phyloP scores from a whole-genome alignment of 495 filamentous ascomycete genomes.

The Haplographium delicatum region DNA sequence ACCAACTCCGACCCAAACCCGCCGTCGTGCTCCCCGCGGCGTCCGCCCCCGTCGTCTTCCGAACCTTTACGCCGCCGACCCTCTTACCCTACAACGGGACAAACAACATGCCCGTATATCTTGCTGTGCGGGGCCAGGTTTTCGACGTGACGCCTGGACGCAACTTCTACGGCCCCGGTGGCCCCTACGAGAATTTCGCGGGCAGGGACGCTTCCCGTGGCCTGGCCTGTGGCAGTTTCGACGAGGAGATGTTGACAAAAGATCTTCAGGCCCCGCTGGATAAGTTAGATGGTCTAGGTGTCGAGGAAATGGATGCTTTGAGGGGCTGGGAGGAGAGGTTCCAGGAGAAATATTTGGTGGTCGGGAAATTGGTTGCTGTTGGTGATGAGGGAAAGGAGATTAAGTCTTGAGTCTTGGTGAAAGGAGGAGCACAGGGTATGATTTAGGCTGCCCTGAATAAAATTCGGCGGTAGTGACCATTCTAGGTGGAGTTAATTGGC shows the following conservation, averaged over 20 bases:
- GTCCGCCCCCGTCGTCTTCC: slow-evolving; percentile 76
- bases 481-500: no score
- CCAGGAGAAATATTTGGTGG: slow-evolving; percentile 86
- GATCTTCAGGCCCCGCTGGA: slow-evolving; percentile 85
- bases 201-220: slow-evolving; percentile 88
- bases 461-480: no score
- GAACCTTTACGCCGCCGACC: slow-evolving; percentile 81
- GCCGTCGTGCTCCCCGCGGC: slow-evolving; percentile 58
- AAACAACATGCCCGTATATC: slow-evolving; percentile 70
- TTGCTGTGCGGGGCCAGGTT: slow-evolving; percentile 86
- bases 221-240: slow-evolving; percentile 87
- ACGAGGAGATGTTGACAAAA: slow-evolving; percentile 93
- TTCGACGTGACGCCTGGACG: slow-evolving; percentile 82
- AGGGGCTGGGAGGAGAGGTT: slow-evolving; percentile 91
- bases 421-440: not conserved
- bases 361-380: slow-evolving; percentile 72
- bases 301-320: slow-evolving; percentile 77
- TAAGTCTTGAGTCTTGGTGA: slow-evolving; percentile 11
- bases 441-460: no score
- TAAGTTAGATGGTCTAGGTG: slow-evolving; percentile 64
- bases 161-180: slow-evolving; percentile 81
- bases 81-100: slow-evolving; percentile 84
- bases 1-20: slow-evolving; percentile 52
- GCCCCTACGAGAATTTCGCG: slow-evolving; percentile 81
- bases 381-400: slow-evolving; percentile 54